Percentiles rank a stretch among this genome's conserved stretches.
Evolutionary conservation across 306 rosid genomes (phyloP).

Genomic region (Ochetophila trinervis): DNA sequence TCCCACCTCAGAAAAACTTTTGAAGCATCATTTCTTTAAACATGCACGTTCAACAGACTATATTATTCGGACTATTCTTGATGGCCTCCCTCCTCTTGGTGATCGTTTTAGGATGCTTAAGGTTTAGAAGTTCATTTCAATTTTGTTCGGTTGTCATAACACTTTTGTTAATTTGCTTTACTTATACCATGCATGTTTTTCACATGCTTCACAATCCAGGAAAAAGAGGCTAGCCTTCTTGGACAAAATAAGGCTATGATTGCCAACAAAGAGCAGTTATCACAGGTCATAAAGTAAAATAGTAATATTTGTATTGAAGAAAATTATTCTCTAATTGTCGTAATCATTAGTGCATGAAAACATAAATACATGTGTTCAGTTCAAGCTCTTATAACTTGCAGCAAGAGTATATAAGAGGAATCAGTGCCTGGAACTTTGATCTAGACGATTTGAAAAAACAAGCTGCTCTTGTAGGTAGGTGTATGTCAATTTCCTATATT

Average conservation of each 20-base stretch:
- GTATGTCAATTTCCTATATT: constrained; percentile 19
- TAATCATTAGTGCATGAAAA: background rate
- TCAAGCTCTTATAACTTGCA: constrained; percentile 23
- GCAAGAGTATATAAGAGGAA: constrained; percentile 81
- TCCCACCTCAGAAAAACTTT: constrained; percentile 74
- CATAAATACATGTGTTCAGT: background rate
- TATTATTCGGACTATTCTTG: constrained; percentile 59
- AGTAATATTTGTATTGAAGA: background rate
- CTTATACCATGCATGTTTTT: constrained; percentile 5
- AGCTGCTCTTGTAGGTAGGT: constrained; percentile 72
- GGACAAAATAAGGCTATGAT: constrained; percentile 63
- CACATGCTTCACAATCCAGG: constrained; percentile 39
- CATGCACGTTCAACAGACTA: constrained; percentile 57
- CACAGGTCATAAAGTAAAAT: constrained; percentile 49
- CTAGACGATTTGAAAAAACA: constrained; percentile 71
- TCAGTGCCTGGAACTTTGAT: constrained; percentile 84
- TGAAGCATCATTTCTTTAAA: constrained; percentile 76
- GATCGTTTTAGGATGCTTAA: constrained; percentile 77
- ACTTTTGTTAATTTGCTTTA: background rate
- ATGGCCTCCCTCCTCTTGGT: constrained; percentile 80
- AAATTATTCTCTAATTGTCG: background rate
- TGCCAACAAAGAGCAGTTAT: constrained; percentile 78
- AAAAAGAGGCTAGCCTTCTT: constrained; percentile 75
- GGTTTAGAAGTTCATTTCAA: constrained; percentile 42
- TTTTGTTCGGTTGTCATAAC: background rate